Percentiles rank a stretch among this genome's conserved stretches.
These are phyloP conservation scores for Phytophthora sansomeana DNA, from an alignment of 352 stramenopile species.

Conservation along the genomic window DNA sequence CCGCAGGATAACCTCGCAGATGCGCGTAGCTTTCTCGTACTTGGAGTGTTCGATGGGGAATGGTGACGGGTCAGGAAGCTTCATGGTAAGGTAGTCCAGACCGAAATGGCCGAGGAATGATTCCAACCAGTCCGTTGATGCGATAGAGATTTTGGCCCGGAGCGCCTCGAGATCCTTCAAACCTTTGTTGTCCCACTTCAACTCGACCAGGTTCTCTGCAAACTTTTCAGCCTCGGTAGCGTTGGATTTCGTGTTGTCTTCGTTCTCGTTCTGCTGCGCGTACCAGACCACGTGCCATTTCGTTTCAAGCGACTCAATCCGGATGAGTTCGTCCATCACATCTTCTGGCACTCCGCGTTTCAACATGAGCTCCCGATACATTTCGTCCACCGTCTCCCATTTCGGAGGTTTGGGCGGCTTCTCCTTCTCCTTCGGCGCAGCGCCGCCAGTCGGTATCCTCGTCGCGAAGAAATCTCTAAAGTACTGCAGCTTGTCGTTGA, in stretches of 20 bases:
- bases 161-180: conserved; percentile 78
- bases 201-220: conserved; percentile 78
- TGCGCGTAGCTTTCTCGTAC: conserved; percentile 78
- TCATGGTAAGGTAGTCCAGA: conserved; percentile 88
- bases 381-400: conserved; percentile 83
- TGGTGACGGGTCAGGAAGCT: conserved; percentile 82
- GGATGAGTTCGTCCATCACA: conserved; percentile 86
- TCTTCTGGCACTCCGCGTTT: conserved; percentile 86
- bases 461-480: conserved; percentile 89
- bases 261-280: conserved; percentile 82
- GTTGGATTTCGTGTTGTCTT: conserved; percentile 69
- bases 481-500: conserved; percentile 89
- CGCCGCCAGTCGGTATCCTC: conserved; percentile 74
- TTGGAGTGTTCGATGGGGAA: conserved; percentile 84
- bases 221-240: conserved; percentile 66
- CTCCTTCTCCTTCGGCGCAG: conserved; percentile 73
- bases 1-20: conserved; percentile 81
- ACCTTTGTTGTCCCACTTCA: conserved; percentile 87
- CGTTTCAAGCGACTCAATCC: conserved; percentile 84
- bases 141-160: conserved; percentile 72
- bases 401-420: conserved; percentile 67
- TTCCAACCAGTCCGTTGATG: conserved; percentile 82
- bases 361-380: conserved; percentile 82
- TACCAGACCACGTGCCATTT: conserved; percentile 91
- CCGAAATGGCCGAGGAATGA: conserved; percentile 78